Evolutionary conservation across 2,329 filamentous ascomycete genomes (phyloP).

Genomic region (Didymella arachidicola): DNA sequence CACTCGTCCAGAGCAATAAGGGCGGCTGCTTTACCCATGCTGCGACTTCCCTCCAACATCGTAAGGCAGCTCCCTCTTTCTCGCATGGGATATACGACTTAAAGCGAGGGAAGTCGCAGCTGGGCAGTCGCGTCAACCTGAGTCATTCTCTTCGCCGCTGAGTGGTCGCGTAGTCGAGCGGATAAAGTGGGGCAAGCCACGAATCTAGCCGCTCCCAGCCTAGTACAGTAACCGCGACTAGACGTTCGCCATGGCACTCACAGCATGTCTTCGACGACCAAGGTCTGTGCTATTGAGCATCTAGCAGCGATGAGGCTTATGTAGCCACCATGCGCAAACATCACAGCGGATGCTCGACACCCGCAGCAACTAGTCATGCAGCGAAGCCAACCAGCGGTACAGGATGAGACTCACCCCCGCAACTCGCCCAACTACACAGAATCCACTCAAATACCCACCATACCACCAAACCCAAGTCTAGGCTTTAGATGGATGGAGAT

Average conservation of each 20-base stretch:
- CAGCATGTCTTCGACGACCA: neutral
- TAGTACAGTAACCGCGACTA: neutral
- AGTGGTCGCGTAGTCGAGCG: neutral
- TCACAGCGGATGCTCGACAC: neutral
- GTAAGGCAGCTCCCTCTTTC: neutral
- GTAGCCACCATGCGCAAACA: neutral
- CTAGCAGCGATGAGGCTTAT: neutral
- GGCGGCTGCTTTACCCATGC: neutral
- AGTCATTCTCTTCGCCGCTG: neutral
- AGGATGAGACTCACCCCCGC: neutral
- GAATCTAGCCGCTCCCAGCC: neutral
- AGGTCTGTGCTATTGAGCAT: neutral
- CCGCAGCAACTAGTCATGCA: neutral
- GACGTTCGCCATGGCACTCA: neutral
- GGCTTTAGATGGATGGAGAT: too few species aligned
- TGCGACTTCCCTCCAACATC: neutral
- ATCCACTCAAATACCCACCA: neutral
- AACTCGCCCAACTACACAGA: neutral
- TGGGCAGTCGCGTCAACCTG: neutral
- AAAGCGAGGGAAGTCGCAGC: neutral
- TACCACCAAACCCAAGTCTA: neutral
- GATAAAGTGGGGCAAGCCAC: neutral
- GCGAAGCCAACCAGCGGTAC: neutral
- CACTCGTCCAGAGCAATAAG: neutral
- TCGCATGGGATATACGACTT: neutral